These are phyloP conservation scores for Solanum hybrid DNA, from an alignment of 305 asterid species.

Conservation along the genomic window DNA sequence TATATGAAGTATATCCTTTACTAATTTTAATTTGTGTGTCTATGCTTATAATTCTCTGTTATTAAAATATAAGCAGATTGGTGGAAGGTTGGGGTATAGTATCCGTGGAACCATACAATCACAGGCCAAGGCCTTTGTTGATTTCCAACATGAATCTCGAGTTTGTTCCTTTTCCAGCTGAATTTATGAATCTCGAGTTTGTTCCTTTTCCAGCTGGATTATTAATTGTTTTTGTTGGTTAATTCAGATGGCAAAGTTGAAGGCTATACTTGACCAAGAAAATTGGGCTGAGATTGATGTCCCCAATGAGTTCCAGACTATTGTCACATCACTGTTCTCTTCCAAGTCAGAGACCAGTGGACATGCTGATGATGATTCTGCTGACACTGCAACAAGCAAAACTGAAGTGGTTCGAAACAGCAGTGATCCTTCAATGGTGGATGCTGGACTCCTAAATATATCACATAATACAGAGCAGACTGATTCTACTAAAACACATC, in stretches of 20 bases:
- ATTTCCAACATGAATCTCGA: constrained; percentile 92
- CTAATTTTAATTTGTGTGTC: not conserved
- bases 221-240: constrained; percentile 21
- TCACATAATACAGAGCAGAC: constrained; percentile 34
- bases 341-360: constrained; percentile 37
- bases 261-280: constrained; percentile 96
- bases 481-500: constrained; percentile 42
- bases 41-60: constrained; percentile 26
- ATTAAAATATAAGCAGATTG: constrained; percentile 65
- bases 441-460: constrained; percentile 31
- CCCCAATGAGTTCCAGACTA: constrained; percentile 89
- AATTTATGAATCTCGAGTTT: constrained; percentile 57
- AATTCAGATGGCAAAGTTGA: constrained; percentile 80
- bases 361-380: constrained; percentile 34
- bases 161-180: constrained; percentile 41
- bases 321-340: constrained; percentile 53
- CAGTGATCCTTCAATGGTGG: constrained; percentile 38
- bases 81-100: constrained; percentile 99
- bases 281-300: constrained; percentile 96
- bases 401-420: constrained; percentile 30
- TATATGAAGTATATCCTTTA: constrained; percentile 3
- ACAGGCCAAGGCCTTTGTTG: constrained; percentile 91
- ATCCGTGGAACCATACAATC: constrained; percentile 95
- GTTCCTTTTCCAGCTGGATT: constrained; percentile 25
- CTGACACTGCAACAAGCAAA: constrained; percentile 29